Evolutionary conservation across 495 filamentous ascomycete species (phyloP), one percentile per base, ranked within the genome.

Genomic region (Friedmanniomyces simplex): DNA sequence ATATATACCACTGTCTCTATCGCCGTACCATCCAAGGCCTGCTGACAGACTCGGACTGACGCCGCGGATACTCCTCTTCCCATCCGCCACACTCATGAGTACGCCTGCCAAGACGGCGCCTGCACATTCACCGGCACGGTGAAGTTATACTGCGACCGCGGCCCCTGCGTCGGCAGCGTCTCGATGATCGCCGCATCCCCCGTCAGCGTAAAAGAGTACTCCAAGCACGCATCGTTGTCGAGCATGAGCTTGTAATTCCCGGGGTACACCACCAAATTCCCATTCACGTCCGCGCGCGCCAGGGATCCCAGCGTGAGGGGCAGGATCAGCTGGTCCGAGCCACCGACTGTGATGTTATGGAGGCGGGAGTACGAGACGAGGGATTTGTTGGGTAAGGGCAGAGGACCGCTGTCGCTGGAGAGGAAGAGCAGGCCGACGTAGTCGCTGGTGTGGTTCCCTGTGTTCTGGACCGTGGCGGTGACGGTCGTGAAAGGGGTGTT

Each of bases 211-310:
- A 81, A 78, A 14, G 58, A 67, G 18, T 64, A 58, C 28, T 57
- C 66, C 28, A 63, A 65, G 41, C 68, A 62, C 4, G 67, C 70
- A 65, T 60, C 34, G 25, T 59, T 66, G 39, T 88, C 83, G 49
- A 88, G 59, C 21, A 74, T 66, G 55, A 88, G 28, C 26, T 72
- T 74, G 65, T 88, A 87, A 0, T 67, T 71, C 0, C 85, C 85
- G 0, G 85, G 84, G 63, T 83, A 87, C 28, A 88, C 52, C 18
- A 83, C 70, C 18, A 72, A 73, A 62, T 85, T 78, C 0, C 85
- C 85, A 4, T 58, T 63, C 34, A 73, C 73, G 59, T 86, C 78
- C 0, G 75, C 74, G 8, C 84, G 71, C 1, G 82, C 79, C 20
- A 88, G 59, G 37, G 72, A 75, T 11, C 79, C 84, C 26, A 86